Evolutionary conservation across 176 grass and related monocot species (phyloP).

Genomic region (Avena sativa): DNA sequence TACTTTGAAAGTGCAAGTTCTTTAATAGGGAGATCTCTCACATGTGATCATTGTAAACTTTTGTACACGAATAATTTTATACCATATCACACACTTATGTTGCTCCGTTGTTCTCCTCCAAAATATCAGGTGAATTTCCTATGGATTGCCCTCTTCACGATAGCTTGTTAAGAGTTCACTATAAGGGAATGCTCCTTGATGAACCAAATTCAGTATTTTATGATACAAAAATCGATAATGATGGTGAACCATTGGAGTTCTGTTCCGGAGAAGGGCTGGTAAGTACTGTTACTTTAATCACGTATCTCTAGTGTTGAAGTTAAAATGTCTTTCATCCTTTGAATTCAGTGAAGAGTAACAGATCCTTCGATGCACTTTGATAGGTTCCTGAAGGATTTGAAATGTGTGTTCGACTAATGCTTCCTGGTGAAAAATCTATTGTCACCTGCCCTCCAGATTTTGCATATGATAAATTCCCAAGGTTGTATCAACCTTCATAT

Average conservation of each 20-base stretch:
- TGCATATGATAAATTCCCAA: constrained; percentile 97
- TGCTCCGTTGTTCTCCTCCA: constrained; percentile 22
- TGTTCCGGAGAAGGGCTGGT: constrained; percentile 97
- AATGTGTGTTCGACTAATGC: constrained; percentile 98
- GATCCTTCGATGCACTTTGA: constrained; percentile 24
- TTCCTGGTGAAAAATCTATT: constrained; percentile 90
- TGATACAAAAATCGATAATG: constrained; percentile 87
- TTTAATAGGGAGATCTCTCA: constrained; percentile 1
- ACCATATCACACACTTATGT: constrained; percentile 28
- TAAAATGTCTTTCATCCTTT: constrained; percentile 11
- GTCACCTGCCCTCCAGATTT: constrained; percentile 97
- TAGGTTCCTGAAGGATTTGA: constrained; percentile 97
- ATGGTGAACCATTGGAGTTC: constrained; percentile 92
- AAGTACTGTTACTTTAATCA: constrained; percentile 36
- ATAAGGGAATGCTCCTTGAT: constrained; percentile 88
- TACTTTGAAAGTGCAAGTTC: background rate
- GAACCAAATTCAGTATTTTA: constrained; percentile 94
- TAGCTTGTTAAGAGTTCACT: constrained; percentile 95
- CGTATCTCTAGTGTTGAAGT: constrained; percentile 1
- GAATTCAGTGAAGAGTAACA: constrained; percentile 27
- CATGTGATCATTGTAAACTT: constrained; percentile 1
- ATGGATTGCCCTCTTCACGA: constrained; percentile 99
- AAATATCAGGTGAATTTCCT: constrained; percentile 88
- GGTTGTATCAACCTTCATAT: constrained; percentile 57
- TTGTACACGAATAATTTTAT: constrained; percentile 5